Evolutionary conservation across 306 rosid species (phyloP), one percentile per base, ranked within the genome.

Genomic region (Quercus aquifolioides): DNA sequence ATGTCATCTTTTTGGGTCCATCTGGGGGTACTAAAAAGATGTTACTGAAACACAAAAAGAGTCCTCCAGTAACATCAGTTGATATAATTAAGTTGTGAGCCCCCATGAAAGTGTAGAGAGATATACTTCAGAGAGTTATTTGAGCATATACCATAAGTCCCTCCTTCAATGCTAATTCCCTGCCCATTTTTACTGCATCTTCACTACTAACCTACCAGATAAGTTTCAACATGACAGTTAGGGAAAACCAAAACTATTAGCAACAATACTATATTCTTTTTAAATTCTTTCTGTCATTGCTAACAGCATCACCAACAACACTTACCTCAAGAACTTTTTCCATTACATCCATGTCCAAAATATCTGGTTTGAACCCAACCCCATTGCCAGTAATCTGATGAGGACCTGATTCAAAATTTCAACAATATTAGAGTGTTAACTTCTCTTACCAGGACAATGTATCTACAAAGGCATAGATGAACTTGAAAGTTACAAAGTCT

Each of bases 291-390:
- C 33, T 21, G 70, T 63, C 38, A 63, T 15, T 63, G 70, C 56
- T 18, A 73, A 55, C 43, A 43, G 20, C 33, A 60, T 83, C 33
- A 31, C 26, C 69, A 31, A 35, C 6, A 73, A 20, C 25, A 78
- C 89, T 84, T 80, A 92, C 99, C 87, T 95, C 98, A 55, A 95
- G 94, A 82, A 95, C 99, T 76, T 84, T 86, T 7, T 93, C 99
- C 97, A 95, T 89, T 19, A 95, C 81, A 80, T 95, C 98, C 98
- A 93, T 87, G 88, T 95, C 98, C 87, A 95, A 88, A 65, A 95
- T 93, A 80, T 95, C 98, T 43, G 98, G 99, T 81, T 93, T 95
- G 88, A 95, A 95, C 70, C 97, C 97, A 72, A 90, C 97, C 74
- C 99, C 98, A 69, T 88, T 95, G 23, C 99, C 98, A 23, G 94